A percentile compares a stretch with the other conserved stretches of the same genome.
Evolutionary conservation across 352 stramenopile genomes (phyloP).

Genomic region (Phytophthora palmivora): DNA sequence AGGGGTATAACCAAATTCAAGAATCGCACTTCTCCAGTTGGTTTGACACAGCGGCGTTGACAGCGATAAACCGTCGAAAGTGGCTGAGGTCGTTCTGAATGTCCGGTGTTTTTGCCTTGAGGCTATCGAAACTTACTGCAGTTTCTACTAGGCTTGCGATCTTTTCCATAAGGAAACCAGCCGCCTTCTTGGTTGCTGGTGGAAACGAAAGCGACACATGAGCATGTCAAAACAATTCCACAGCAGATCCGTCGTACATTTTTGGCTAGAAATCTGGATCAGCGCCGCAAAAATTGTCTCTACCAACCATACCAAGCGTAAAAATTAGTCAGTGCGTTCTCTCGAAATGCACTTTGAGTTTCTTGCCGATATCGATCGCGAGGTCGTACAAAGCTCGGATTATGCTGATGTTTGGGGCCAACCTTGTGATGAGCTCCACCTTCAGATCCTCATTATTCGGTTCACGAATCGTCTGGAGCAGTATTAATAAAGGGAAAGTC

Average conservation of each 20-base stretch:
- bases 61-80: slow-evolving; percentile 55
- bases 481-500: too few species aligned
- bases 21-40: slow-evolving; percentile 52
- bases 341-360: background rate
- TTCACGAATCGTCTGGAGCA: slow-evolving; percentile 40
- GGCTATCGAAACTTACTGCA: slow-evolving; percentile 57
- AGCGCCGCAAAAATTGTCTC: slow-evolving; percentile 56
- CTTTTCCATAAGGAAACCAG: slow-evolving; percentile 55
- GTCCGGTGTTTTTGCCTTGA: slow-evolving; percentile 58
- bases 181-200: slow-evolving; percentile 47
- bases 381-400: slow-evolving; percentile 53
- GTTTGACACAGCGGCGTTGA: slow-evolving; percentile 44
- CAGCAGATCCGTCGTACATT: slow-evolving; percentile 34
- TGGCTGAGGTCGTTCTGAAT: slow-evolving; percentile 76
- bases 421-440: slow-evolving; percentile 39
- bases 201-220: slow-evolving; percentile 3
- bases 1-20: background rate
- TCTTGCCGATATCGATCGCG: slow-evolving; percentile 49
- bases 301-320: slow-evolving; percentile 19
- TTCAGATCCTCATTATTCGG: slow-evolving; percentile 48
- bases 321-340: slow-evolving; percentile 4
- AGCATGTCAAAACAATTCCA: slow-evolving; percentile 1
- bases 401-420: slow-evolving; percentile 51
- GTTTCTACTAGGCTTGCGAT: slow-evolving; percentile 64
- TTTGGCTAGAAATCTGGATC: slow-evolving; percentile 57